phyloP scores from a whole-genome alignment of 495 filamentous ascomycete genomes.

The Niebla homalea region DNA sequence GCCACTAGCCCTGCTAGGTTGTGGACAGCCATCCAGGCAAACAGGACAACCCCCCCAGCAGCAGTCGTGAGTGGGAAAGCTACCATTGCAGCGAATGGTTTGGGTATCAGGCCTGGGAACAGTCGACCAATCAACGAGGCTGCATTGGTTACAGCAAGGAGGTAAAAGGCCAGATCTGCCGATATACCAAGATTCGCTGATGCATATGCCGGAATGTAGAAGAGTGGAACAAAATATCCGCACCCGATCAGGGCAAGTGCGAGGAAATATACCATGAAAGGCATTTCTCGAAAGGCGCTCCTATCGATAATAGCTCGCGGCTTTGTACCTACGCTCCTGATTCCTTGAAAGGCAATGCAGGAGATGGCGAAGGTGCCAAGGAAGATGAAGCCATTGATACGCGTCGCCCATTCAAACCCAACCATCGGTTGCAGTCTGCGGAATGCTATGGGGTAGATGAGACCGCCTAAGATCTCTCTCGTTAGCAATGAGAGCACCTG shows the following conservation, averaged over 20 bases:
- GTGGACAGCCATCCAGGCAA: conserved; percentile 25
- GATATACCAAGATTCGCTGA: conserved; percentile 2
- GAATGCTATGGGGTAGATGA: conserved; percentile 43
- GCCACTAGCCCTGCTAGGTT: conserved; percentile 25
- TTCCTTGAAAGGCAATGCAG: conserved; percentile 12
- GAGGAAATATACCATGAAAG: conserved; percentile 22
- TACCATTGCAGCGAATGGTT: conserved; percentile 25
- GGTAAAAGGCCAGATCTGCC: conserved; percentile 27
- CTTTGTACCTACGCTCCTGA: conserved; percentile 10
- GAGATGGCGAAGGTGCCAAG: conserved; percentile 30
- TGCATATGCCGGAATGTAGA: conserved; percentile 27
- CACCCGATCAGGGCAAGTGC: conserved; percentile 24
- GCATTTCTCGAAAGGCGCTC: conserved; percentile 23
- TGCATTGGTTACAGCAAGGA: conserved; percentile 35
- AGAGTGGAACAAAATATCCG: conserved; percentile 31
- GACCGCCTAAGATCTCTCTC: conserved; percentile 22
- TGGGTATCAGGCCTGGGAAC: conserved; percentile 27
- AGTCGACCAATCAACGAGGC: conserved; percentile 33
- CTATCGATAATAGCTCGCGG: conserved; percentile 22
- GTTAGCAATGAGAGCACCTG: not conserved
- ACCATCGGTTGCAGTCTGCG: conserved; percentile 31
- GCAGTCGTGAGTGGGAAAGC: conserved; percentile 21
- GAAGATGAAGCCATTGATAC: conserved; percentile 39
- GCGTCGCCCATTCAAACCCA: conserved; percentile 41
- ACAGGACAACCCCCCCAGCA: conserved; percentile 20